Percentiles rank a stretch among this genome's conserved stretches.
These are phyloP conservation scores for Pseudocercospora fijiensis DNA, from an alignment of 2,329 filamentous ascomycete species.

Conservation along the genomic window DNA sequence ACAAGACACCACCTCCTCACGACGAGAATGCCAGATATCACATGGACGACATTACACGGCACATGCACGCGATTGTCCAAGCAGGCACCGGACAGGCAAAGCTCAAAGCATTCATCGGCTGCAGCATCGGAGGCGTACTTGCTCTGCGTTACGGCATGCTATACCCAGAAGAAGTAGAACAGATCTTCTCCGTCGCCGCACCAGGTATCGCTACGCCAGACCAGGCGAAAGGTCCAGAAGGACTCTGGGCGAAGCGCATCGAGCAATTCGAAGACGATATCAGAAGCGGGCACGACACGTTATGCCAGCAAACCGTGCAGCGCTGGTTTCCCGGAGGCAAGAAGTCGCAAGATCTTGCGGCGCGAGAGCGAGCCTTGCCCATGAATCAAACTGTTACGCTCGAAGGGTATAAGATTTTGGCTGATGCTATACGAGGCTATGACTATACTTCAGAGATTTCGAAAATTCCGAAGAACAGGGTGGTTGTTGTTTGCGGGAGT, in stretches of 20 bases:
- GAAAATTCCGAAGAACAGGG: conserved; percentile 19
- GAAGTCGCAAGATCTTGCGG: conserved; percentile 19
- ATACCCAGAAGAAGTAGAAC: conserved; percentile 27
- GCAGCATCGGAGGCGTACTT: conserved; percentile 33
- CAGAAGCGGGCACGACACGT: conserved; percentile 14
- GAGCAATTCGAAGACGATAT: conserved; percentile 26
- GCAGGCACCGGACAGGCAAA: conserved; percentile 16
- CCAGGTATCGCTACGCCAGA: conserved; percentile 29
- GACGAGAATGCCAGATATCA: conserved; percentile 11
- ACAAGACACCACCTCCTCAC: conserved; percentile 25
- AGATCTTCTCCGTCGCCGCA: conserved; percentile 29
- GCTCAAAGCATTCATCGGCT: conserved; percentile 32
- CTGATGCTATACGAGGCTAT: conserved; percentile 33
- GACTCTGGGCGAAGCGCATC: conserved; percentile 31
- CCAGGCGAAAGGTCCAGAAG: conserved; percentile 19
- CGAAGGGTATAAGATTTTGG: conserved; percentile 30
- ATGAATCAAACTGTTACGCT: conserved; percentile 29
- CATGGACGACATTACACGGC: conserved; percentile 31
- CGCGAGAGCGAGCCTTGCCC: conserved; percentile 23
- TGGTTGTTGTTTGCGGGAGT: conserved; percentile 29
- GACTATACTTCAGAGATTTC: conserved; percentile 28
- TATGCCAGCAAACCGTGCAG: conserved; percentile 28
- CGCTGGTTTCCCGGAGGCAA: conserved; percentile 31
- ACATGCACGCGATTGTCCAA: conserved; percentile 30
- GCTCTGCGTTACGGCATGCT: conserved; percentile 34